phyloP scores from a whole-genome alignment of 2,329 filamentous ascomycete species.

The Talaromyces rugulosus region DNA sequence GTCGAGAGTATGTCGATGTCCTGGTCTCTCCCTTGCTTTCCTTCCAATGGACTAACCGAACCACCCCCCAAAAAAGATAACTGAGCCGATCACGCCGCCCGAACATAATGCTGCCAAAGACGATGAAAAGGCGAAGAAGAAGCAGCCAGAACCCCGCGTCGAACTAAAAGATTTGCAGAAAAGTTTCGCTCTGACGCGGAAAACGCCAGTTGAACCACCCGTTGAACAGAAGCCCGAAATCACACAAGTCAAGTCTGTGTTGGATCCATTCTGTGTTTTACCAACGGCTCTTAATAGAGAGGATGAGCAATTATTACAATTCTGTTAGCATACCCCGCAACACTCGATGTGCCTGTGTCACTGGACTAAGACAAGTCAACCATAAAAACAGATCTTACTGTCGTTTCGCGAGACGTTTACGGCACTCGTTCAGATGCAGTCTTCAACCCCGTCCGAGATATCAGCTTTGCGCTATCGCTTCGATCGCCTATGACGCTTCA shows the following conservation, averaged over 20 bases:
- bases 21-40: background rate
- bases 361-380: background rate
- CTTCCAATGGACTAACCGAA: background rate
- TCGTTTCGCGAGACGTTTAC: constrained; percentile 1
- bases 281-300: background rate
- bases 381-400: background rate
- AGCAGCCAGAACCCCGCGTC: background rate
- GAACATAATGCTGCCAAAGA: background rate
- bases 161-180: background rate
- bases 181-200: background rate
- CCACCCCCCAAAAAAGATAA: background rate
- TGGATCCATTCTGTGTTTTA: constrained; percentile 5
- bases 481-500: constrained; percentile 2
- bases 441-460: constrained; percentile 5
- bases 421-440: constrained; percentile 4
- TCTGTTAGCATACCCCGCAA: background rate
- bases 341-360: background rate
- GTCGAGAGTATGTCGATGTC: background rate
- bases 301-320: constrained; percentile 3
- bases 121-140: background rate
- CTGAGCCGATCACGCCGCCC: background rate
- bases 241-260: background rate
- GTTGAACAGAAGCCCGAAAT: background rate
- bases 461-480: constrained; percentile 3
- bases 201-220: background rate